A percentile compares a stretch with the other conserved stretches of the same genome.
Conservation (phyloP, 2,329 filamentous ascomycete species). For the Pseudofabraea citricarpa region DNA sequence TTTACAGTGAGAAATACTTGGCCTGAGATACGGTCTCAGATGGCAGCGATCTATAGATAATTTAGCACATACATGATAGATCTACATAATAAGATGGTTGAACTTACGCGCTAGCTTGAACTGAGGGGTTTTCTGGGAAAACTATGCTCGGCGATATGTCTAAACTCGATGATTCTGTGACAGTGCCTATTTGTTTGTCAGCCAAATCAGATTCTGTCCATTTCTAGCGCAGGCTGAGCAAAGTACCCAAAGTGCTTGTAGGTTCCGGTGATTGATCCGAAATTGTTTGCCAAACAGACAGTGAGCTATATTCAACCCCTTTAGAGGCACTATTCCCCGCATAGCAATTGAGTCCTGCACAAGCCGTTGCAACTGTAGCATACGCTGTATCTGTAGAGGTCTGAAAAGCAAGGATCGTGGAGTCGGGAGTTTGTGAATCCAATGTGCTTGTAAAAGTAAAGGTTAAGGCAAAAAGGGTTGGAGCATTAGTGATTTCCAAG, state of each 20-base stretch:
- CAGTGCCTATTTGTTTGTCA: conserved; percentile 2
- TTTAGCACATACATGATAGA: not conserved
- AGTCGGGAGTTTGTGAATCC: not conserved
- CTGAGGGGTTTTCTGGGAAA: too few species aligned
- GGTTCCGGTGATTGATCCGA: too few species aligned
- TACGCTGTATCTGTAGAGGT: not conserved
- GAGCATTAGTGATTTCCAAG: not conserved
- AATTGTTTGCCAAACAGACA: too few species aligned
- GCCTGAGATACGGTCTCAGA: not conserved
- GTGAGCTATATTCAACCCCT: too few species aligned
- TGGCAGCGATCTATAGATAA: not conserved
- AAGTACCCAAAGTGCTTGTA: not conserved
- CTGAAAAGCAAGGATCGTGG: not conserved
- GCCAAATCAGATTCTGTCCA: not conserved
- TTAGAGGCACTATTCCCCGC: too few species aligned
- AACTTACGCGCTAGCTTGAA: not conserved
- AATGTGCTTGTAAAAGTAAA: not conserved
- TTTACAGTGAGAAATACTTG: too few species aligned
- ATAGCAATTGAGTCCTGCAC: too few species aligned
- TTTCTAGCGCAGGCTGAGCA: not conserved
- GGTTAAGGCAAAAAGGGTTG: not conserved
- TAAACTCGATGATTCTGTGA: not conserved
- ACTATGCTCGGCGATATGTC: not conserved
- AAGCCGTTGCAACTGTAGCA: not conserved
- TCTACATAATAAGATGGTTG: not conserved